A percentile compares a stretch with the other conserved stretches of the same genome.
phyloP scores from a whole-genome alignment of 1,139 yeast genomes.

The Scheffersomyces stambukii region DNA sequence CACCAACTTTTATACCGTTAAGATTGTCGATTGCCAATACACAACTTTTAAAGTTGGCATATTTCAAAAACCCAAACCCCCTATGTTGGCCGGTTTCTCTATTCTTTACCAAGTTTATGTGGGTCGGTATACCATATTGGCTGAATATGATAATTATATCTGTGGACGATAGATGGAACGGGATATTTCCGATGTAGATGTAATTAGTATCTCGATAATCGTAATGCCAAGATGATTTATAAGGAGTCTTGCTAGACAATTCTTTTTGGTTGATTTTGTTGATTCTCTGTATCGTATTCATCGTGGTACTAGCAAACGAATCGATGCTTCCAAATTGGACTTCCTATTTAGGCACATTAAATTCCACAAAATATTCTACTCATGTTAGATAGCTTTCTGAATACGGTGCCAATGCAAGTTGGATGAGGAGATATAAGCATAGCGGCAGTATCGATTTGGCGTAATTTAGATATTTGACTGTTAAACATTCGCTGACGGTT shows the following conservation, averaged over 20 bases:
- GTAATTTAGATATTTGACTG: too few species aligned
- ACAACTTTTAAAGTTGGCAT: constrained; percentile 77
- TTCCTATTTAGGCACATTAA: too few species aligned
- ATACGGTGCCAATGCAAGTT: too few species aligned
- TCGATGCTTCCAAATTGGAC: too few species aligned
- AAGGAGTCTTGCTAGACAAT: constrained; percentile 53
- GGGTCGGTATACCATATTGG: constrained; percentile 86
- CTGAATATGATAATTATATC: constrained; percentile 79
- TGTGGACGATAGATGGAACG: constrained; percentile 60
- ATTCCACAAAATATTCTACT: too few species aligned
- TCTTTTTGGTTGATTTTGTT: constrained; percentile 66
- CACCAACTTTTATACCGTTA: constrained; percentile 65
- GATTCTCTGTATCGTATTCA: constrained; percentile 48
- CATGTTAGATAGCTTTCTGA: too few species aligned
- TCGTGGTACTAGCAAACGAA: too few species aligned
- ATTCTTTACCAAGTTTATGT: constrained; percentile 69
- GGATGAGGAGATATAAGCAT: too few species aligned
- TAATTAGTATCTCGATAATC: constrained; percentile 70
- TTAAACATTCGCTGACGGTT: too few species aligned
- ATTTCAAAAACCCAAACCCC: constrained; percentile 81
- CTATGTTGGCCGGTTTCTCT: constrained; percentile 61
- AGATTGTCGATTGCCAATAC: constrained; percentile 86
- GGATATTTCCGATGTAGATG: constrained; percentile 66
- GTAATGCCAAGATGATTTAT: constrained; percentile 81
- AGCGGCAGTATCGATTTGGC: background rate